Conservation (phyloP, 176 grass and related monocot species). For the Oryza glumipatula region DNA sequence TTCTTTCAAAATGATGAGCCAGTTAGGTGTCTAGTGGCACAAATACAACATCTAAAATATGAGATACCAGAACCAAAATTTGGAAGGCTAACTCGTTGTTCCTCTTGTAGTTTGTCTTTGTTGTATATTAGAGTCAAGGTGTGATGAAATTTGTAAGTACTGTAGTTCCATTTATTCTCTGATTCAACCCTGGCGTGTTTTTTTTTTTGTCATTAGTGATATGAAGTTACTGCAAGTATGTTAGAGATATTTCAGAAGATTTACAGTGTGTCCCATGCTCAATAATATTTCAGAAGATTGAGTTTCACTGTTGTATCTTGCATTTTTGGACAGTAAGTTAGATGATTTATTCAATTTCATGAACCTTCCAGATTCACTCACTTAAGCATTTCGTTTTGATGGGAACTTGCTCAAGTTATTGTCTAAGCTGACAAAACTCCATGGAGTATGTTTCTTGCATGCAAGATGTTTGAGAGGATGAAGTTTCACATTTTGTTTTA, state of each 20-base stretch:
- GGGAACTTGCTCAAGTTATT: not conserved
- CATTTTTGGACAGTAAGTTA: not conserved
- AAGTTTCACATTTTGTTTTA: constrained; percentile 1
- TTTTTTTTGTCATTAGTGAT: not conserved
- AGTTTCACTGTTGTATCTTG: not conserved
- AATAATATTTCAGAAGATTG: not conserved
- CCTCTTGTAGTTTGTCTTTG: not conserved
- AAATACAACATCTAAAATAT: not conserved
- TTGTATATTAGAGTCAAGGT: not conserved
- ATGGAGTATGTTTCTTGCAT: not conserved
- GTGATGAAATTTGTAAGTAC: not conserved
- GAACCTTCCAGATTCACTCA: not conserved
- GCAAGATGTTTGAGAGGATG: not conserved
- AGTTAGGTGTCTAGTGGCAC: not conserved
- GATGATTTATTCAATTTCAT: constrained; percentile 4
- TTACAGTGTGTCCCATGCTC: not conserved
- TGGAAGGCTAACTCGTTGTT: not conserved
- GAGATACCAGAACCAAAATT: not conserved
- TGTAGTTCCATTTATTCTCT: not conserved
- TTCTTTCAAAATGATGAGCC: not conserved
- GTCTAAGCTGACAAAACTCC: not conserved
- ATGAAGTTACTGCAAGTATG: not conserved
- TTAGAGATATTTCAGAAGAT: not conserved
- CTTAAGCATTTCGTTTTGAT: not conserved
- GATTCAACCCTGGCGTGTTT: not conserved